These are phyloP conservation scores for Lodderomyces elongisporus DNA, from an alignment of 1,139 yeast genomes.

Conservation along the genomic window DNA sequence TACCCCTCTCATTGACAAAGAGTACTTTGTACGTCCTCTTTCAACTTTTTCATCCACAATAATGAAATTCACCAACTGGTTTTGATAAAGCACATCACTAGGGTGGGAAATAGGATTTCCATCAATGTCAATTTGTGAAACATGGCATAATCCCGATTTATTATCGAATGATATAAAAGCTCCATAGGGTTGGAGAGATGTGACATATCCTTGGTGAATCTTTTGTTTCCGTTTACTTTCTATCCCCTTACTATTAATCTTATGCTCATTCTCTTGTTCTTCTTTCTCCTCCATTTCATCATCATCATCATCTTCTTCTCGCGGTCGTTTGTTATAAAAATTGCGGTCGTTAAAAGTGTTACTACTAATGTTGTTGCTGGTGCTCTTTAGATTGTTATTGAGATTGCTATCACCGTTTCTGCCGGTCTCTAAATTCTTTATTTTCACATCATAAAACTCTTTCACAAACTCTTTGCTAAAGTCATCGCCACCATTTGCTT, in stretches of 20 bases:
- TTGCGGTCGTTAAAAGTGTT: too few relatives aligned
- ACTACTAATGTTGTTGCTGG: not conserved
- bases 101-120: conserved; percentile 50
- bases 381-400: not conserved
- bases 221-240: too few relatives aligned
- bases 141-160: conserved; percentile 65
- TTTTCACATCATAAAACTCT: conserved; percentile 25
- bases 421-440: conserved; percentile 1
- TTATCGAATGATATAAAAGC: conserved; percentile 53
- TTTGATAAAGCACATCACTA: conserved; percentile 48
- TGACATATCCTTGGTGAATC: conserved; percentile 2
- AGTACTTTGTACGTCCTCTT: conserved; percentile 32
- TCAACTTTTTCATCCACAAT: conserved; percentile 40
- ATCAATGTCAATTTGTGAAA: conserved; percentile 54
- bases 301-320: not conserved
- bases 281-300: not conserved
- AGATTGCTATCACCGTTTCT: not conserved
- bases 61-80: conserved; percentile 65
- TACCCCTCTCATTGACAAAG: conserved; percentile 68
- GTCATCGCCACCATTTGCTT: conserved; percentile 61
- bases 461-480: conserved; percentile 44
- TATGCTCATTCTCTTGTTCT: not conserved
- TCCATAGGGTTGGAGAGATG: conserved; percentile 50
- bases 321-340: not conserved
- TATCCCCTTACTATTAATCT: too few relatives aligned